These are phyloP conservation scores for Aspergillus sclerotiicarbonarius DNA, from an alignment of 495 filamentous ascomycete genomes.

Conservation along the genomic window DNA sequence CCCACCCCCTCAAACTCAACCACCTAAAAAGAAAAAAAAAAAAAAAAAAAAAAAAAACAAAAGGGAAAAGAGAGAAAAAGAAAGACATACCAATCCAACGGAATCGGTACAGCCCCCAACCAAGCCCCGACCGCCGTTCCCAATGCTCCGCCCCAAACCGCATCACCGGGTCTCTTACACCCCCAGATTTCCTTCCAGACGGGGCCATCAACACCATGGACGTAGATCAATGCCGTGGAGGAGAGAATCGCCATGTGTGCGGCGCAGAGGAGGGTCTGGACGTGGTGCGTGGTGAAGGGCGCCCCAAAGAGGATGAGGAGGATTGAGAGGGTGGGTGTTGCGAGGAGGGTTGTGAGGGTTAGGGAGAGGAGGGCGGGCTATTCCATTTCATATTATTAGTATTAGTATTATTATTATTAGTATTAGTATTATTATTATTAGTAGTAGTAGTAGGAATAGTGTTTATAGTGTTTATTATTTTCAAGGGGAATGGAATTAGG, in stretches of 20 bases:
- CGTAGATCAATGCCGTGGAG: conserved; percentile 73
- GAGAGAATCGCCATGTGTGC: conserved; percentile 77
- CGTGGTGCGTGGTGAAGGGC: conserved; percentile 77
- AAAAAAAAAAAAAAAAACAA: conserved; percentile 7
- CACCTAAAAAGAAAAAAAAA: no score
- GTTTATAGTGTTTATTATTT: no score
- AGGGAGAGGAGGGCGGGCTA: conserved; percentile 63
- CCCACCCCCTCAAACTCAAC: background rate
- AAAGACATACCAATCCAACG: conserved; percentile 77
- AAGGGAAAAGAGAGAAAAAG: conserved; percentile 8
- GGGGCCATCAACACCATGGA: conserved; percentile 70
- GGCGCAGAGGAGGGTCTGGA: conserved; percentile 74
- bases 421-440: background rate
- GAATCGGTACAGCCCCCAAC: conserved; percentile 81
- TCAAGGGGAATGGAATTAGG: no score
- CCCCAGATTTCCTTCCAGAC: conserved; percentile 72
- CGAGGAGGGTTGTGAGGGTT: conserved; percentile 63
- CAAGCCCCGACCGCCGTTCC: conserved; percentile 56
- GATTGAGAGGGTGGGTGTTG: conserved; percentile 59
- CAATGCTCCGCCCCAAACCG: conserved; percentile 41
- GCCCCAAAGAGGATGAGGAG: conserved; percentile 86
- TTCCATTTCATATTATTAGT: no score
- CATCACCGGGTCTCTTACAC: conserved; percentile 40
- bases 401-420: background rate
- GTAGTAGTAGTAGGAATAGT: no score